Evolutionary conservation across 163 green algal species (phyloP).

Genomic region (Smithsoniella earleae): DNA sequence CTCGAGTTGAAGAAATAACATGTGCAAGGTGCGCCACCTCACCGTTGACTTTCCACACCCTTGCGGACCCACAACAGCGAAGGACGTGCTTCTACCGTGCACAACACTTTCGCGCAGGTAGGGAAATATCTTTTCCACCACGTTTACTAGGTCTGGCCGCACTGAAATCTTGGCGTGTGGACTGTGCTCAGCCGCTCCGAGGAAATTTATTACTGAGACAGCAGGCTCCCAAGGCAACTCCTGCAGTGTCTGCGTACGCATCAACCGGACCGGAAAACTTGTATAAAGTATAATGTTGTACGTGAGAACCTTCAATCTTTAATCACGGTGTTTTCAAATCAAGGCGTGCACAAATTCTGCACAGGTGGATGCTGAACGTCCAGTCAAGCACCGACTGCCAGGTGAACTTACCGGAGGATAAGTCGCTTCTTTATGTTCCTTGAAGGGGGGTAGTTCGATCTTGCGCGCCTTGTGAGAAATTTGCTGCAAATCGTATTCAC

Average conservation of each 20-base stretch:
- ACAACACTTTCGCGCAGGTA: background rate
- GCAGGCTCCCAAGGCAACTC: background rate
- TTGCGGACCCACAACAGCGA: slow-evolving; percentile 6
- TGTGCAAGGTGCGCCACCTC: background rate
- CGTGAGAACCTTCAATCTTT: too few relatives aligned
- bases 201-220: background rate
- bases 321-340: too few relatives aligned
- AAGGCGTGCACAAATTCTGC: too few relatives aligned
- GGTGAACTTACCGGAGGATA: too few relatives aligned
- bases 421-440: too few relatives aligned
- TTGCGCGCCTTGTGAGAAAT: too few relatives aligned
- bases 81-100: background rate
- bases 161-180: background rate
- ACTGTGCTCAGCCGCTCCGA: background rate
- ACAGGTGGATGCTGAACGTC: too few relatives aligned
- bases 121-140: background rate
- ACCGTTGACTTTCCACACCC: slow-evolving; percentile 16
- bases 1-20: too few relatives aligned
- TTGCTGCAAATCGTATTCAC: too few relatives aligned
- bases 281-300: background rate
- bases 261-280: background rate
- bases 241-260: background rate
- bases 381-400: too few relatives aligned
- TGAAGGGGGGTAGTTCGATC: too few relatives aligned
- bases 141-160: background rate